Evolutionary conservation across 176 grass and related monocot species (phyloP), one percentile per base, ranked within the genome.

Genomic region (Rhynchospora tenuis): DNA sequence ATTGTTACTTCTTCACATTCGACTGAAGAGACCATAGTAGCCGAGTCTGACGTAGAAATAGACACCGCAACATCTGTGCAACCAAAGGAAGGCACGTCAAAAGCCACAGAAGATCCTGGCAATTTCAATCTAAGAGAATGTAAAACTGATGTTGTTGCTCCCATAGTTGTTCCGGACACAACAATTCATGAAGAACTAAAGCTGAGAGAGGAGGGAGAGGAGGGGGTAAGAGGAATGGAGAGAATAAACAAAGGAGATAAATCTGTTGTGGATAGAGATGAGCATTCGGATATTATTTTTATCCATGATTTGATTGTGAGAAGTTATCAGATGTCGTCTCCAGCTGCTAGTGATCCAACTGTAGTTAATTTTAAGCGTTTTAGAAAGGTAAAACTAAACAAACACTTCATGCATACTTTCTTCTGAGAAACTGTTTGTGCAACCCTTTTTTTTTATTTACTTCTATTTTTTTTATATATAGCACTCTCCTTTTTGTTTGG

Each of bases 341-440:
- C 29, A 60, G 59, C 56, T 84, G 83, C 86, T 67, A 61, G 79
- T 22, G 83, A 89, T 81, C 72, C 61, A 12, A 73, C 75, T 81
- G 87, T 81, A 3, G 48, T 89, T 78, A 93, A 98, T 78, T 98
- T 98, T 91, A 98, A 98, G 70, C 86, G 91, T 22, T 98, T 98
- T 83, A 91, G 88, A 80, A 98, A 95, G 91, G 95, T 95, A 86
- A 46, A 19, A 0, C 6, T 29, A 52, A 76, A 4, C 9, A 27
- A 55, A 76, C 2, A 16, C 14, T 17, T 28, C 23, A 55, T 76
- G 14, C 24, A 31, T 74, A 8, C 12, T 31, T 76, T 29, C 14
- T 29, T 52, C 46, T 51, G 7, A 12, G 46, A 13, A 26, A 15
- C 22, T 74, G 46, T 51, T 24, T 8, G 11, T 52, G 11, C 12